Evolutionary conservation across 495 filamentous ascomycete species (phyloP).

Genomic region (Penicillium silybi): DNA sequence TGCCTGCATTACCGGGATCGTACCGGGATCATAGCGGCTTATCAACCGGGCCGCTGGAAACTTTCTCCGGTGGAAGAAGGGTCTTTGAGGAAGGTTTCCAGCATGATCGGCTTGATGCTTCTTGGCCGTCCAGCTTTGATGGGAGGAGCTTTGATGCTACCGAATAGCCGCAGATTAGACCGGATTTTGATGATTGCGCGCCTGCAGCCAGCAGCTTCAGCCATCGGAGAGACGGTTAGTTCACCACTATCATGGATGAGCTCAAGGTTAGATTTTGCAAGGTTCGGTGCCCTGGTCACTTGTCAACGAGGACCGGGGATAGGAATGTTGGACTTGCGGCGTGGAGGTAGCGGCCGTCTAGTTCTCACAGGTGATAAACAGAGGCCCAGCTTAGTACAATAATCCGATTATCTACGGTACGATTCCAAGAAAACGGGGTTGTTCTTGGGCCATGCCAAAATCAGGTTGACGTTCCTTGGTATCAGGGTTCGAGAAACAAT

Average conservation of each 20-base stretch:
- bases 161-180: slow-evolving; percentile 24
- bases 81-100: no score
- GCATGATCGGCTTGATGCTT: slow-evolving; percentile 22
- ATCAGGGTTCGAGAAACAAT: no score
- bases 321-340: not conserved
- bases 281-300: not conserved
- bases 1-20: no score
- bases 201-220: slow-evolving; percentile 9
- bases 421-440: no score
- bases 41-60: no score
- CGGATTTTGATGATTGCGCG: slow-evolving; percentile 19
- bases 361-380: not conserved
- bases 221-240: slow-evolving; percentile 7
- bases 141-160: slow-evolving; percentile 18
- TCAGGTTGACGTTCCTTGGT: no score
- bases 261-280: not conserved
- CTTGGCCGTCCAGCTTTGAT: slow-evolving; percentile 15
- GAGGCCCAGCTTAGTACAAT: not conserved
- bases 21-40: no score
- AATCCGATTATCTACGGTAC: not conserved
- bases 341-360: not conserved
- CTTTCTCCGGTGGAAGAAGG: no score
- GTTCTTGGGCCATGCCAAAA: no score
- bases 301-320: not conserved
- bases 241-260: slow-evolving; percentile 7